Conservation (phyloP, 2,329 filamentous ascomycete species). For the Colletotrichum agaves region DNA sequence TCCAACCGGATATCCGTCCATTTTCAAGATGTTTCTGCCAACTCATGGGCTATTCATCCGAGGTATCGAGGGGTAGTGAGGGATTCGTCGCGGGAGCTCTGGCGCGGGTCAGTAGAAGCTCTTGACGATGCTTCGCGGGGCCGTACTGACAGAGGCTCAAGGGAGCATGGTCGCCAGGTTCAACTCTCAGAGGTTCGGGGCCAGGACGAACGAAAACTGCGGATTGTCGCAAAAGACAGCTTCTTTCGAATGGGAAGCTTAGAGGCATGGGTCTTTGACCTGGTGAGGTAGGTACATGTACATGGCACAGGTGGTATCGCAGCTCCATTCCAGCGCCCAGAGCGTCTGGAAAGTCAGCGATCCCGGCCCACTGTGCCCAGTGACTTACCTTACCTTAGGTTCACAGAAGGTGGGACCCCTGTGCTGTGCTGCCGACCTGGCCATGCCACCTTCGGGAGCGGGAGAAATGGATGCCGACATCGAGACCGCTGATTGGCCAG, state of each 20-base stretch:
- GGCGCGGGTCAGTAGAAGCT: conserved; percentile 1
- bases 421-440: background rate
- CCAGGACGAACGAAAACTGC: background rate
- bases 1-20: conserved; percentile 83
- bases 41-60: conserved; percentile 43
- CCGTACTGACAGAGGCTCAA: conserved; percentile 21
- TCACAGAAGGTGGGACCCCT: conserved; percentile 13
- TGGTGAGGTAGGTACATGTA: background rate
- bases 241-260: conserved; percentile 14
- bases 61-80: conserved; percentile 11
- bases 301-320: conserved; percentile 28
- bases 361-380: conserved; percentile 25
- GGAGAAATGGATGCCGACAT: conserved; percentile 15
- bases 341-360: conserved; percentile 19
- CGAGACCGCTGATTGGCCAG: conserved; percentile 26
- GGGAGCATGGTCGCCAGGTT: conserved; percentile 14
- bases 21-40: conserved; percentile 48
- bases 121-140: background rate
- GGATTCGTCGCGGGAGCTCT: conserved; percentile 28
- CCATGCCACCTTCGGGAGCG: conserved; percentile 14
- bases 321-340: conserved; percentile 22
- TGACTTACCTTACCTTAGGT: conserved; percentile 23
- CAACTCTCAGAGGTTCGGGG: background rate
- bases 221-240: conserved; percentile 9
- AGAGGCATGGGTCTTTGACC: conserved; percentile 10